Evolutionary conservation across 495 filamentous ascomycete genomes (phyloP), one percentile per base, ranked within the genome.

Genomic region (Podospora australis): DNA sequence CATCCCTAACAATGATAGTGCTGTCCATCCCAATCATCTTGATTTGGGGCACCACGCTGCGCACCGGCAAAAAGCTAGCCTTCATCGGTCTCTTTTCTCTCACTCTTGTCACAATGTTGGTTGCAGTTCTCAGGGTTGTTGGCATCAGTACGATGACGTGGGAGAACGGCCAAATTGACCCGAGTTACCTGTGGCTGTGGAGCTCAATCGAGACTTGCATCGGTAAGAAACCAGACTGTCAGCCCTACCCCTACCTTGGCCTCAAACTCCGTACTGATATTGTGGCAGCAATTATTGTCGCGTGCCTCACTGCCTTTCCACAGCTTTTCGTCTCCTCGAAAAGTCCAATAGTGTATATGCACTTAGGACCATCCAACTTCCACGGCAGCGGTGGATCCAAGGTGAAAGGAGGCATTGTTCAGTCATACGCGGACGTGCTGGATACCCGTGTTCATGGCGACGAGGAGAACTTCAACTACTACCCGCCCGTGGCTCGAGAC

Each of bases 271-370:
- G 13, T 36, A 8, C 32, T 36, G 2, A 36, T 17, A 19, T 6
- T 10, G n/a, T 13, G 7, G n/a, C 3, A 36, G 40, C 40, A 6
- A 43, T 28, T 8, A 43, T 43, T 13, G 22, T 43, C 2, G 21
- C 40, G 4, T 43, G 40, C 5, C 40, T 43, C 23, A 23, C 40
- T 5, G 21, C 40, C 10, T 43, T 43, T 9, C 40, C 40, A 3
- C 40, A 43, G n/a, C 40, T 43, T 5, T 43, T 43, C n/a, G 23
- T 43, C 4, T 43, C 40, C 10, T 25, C 20, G 11, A 43, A 26
- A 6, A 43, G 23, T 4, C 32, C 32, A 1, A 8, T 17, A 0
- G 7, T 13, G 3, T 36, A 36, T 3, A 14, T 16, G 19, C 10
- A 36, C 3, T 36, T 17, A n/a, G 32, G 32, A 6, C 32, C 32